Evolutionary conservation across 148 eudicot genomes (phyloP).

Genomic region (Polygonum maritimum): DNA sequence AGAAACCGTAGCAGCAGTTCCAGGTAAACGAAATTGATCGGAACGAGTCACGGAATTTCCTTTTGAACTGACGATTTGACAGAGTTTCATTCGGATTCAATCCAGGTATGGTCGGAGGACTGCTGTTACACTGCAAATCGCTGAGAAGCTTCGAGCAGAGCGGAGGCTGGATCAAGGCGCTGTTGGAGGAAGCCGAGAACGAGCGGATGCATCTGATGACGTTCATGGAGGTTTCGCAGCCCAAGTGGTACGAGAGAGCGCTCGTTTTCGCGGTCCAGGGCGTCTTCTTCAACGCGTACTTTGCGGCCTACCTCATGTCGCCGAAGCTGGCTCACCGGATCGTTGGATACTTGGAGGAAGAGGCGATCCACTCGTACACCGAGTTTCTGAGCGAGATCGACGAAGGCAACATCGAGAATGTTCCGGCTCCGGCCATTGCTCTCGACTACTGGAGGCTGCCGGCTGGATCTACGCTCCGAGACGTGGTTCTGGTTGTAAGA

Average conservation of each 20-base stretch:
- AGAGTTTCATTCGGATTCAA: too few relatives aligned
- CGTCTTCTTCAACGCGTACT: slow-evolving; percentile 77
- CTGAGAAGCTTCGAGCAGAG: slow-evolving; percentile 74
- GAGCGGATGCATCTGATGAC: slow-evolving; percentile 95
- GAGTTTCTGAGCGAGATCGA: slow-evolving; percentile 74
- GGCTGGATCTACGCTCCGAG: slow-evolving; percentile 42
- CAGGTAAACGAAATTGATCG: slow-evolving; percentile 8
- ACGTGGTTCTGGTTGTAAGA: slow-evolving; percentile 66
- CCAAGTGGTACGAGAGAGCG: slow-evolving; percentile 77
- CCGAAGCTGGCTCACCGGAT: slow-evolving; percentile 77
- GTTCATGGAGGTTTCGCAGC: slow-evolving; percentile 71
- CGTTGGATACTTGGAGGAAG: slow-evolving; percentile 81
- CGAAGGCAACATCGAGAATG: slow-evolving; percentile 57
- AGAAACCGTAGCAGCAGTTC: slow-evolving; percentile 86
- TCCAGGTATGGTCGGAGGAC: slow-evolving; percentile 71
- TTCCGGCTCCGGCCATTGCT: slow-evolving; percentile 79
- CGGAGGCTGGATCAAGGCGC: slow-evolving; percentile 84
- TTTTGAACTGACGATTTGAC: too few relatives aligned
- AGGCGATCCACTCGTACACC: slow-evolving; percentile 78
- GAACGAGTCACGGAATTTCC: too few relatives aligned
- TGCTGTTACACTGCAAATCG: slow-evolving; percentile 82
- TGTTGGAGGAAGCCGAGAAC: slow-evolving; percentile 80
- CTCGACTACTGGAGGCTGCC: slow-evolving; percentile 76
- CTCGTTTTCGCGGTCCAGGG: slow-evolving; percentile 71
- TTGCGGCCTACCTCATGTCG: slow-evolving; percentile 50